phyloP scores from a whole-genome alignment of 2,329 filamentous ascomycete species.

The Ascocoryne sarcoides region DNA sequence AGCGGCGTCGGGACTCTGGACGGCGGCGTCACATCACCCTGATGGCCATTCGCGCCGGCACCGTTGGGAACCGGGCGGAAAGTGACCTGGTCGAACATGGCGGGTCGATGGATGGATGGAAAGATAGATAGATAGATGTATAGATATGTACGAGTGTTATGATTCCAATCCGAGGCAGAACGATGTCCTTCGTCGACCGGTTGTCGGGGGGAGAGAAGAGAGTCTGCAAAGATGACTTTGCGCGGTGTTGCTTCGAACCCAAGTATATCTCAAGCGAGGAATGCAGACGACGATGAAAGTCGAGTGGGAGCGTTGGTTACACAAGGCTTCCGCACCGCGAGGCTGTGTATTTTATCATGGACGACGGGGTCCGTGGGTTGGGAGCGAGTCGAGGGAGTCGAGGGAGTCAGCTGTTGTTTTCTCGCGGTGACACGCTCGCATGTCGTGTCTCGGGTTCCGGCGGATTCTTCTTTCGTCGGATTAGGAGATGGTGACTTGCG shows the following conservation, averaged over 20 bases:
- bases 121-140: no score
- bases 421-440: neutral
- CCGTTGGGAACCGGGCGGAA: neutral
- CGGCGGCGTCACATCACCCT: neutral
- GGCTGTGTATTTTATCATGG: neutral
- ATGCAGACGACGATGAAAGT: neutral
- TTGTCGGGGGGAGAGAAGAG: no score
- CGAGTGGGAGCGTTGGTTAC: neutral
- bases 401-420: no score
- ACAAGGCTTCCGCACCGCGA: neutral
- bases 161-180: no score
- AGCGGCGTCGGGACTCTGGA: neutral
- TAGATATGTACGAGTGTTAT: no score
- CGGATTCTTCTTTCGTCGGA: no score
- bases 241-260: no score
- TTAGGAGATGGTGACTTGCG: no score
- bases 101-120: no score
- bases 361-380: neutral
- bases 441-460: neutral
- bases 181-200: no score
- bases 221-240: no score
- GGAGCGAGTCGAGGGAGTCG: neutral
- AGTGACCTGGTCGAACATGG: neutral
- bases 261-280: no score
- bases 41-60: neutral